Base-by-base conservation (phyloP, 192 early-diverging fungal species). In the Rhizophagus clarus region DNA sequence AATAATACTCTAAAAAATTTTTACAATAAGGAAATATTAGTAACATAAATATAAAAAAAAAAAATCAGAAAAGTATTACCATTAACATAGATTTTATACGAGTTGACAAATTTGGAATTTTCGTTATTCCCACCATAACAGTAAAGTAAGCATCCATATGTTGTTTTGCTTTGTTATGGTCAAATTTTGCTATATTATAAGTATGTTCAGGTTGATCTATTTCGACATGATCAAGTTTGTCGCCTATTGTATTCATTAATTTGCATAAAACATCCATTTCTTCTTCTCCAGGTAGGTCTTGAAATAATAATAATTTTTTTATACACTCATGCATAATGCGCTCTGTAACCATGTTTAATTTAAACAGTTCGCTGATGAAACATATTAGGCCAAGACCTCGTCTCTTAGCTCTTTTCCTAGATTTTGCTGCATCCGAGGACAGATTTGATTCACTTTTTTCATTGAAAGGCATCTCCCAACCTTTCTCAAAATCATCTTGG, bases 301-400 rank as follows among this genome's bases (percentile, higher is more conserved):
- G 86, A 83, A 90, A 91, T 60, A 82, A 80, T 80, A 97, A 86
- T 75, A 99, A 90, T 67, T 92, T 91, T 71, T 88, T 88, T 79
- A 99, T 87, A 83, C 98, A 99, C 80, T 90, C 87, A 82, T 96
- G 94, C 91, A 99, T 99, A 69, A 99, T 97, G 86, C 94, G 94
- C 77, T 96, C 93, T 6, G 96, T 95, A 81, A 99, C 88, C 88
- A 99, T 94, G 42, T 88, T 84, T 61, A 93, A 83, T 84, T 95
- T 93, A 91, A 95, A 99, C 61, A 99, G 90, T 85, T 99, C 96
- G 80, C 98, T 96, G 77, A 99, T 96, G 82, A 99, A 98, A 61
- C 89, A 84, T 20, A 97, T 93, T 82, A 99, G 91, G 74, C 97
- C 97, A 64, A 99, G 93, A 42, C 94, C 95, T 26, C 94, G 92